Percentiles rank a stretch among this genome's conserved stretches.
These are phyloP conservation scores for Yamadazyma kitorensis DNA, from an alignment of 805 yeast genomes.

Conservation along the genomic window DNA sequence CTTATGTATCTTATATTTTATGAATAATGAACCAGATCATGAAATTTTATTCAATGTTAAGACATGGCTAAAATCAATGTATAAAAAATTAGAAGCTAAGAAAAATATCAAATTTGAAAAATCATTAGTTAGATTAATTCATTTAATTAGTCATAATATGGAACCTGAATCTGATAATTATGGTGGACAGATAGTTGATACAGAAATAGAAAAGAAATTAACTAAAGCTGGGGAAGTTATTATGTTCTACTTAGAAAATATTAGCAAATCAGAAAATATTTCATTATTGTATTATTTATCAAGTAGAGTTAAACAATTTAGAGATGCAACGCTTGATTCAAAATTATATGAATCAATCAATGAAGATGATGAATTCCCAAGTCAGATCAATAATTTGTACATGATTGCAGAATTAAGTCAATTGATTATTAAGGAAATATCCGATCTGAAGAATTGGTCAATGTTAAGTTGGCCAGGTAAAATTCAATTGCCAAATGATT, in stretches of 20 bases:
- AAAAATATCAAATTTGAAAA: conserved; percentile 57
- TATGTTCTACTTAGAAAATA: conserved; percentile 53
- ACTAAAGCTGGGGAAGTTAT: conserved; percentile 59
- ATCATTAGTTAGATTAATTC: conserved; percentile 63
- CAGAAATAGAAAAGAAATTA: conserved; percentile 37
- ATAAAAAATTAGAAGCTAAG: conserved; percentile 31
- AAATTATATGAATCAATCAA: conserved; percentile 19
- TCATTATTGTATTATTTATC: conserved; percentile 74
- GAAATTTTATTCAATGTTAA: conserved; percentile 47
- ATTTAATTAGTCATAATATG: conserved; percentile 73
- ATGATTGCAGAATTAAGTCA: conserved; percentile 73
- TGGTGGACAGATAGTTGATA: too few relatives aligned
- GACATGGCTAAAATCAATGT: conserved; percentile 72
- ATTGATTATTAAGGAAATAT: conserved; percentile 55
- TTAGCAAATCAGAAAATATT: conserved; percentile 64
- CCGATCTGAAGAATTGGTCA: conserved; percentile 62
- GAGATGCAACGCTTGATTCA: conserved; percentile 50
- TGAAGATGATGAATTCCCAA: conserved; percentile 16
- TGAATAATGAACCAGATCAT: conserved; percentile 71
- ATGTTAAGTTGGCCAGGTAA: conserved; percentile 82
- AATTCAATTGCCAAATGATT: conserved; percentile 63
- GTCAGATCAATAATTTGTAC: conserved; percentile 48
- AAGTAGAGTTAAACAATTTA: conserved; percentile 74
- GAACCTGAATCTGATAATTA: conserved; percentile 49
- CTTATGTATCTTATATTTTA: conserved; percentile 64